Conservation (phyloP, 371 early-diverging fungal species). For the Batkoa obscura region DNA sequence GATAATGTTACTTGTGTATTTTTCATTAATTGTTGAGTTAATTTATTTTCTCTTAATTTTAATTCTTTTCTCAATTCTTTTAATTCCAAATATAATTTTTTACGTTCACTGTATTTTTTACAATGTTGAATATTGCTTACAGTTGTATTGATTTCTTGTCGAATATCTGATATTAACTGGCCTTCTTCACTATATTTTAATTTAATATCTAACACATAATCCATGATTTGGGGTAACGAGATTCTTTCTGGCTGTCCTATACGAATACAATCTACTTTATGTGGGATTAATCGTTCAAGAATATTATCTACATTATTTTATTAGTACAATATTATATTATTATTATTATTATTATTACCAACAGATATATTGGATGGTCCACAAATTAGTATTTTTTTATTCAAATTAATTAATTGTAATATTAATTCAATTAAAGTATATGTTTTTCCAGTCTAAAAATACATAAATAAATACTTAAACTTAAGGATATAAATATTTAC, state of each 20-base stretch:
- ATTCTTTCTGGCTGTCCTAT: conserved; percentile 77
- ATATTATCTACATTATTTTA: conserved; percentile 38
- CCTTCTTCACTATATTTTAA: conserved; percentile 56
- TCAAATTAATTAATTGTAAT: conserved; percentile 43
- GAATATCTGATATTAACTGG: conserved; percentile 50
- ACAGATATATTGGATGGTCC: conserved; percentile 90
- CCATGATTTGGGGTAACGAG: conserved; percentile 36
- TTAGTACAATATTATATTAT: background rate
- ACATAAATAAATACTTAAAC: conserved; percentile 3
- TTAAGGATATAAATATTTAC: background rate
- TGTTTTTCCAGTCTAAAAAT: conserved; percentile 92
- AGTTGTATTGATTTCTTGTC: conserved; percentile 54
- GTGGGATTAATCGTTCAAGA: conserved; percentile 48
- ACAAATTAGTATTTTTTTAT: conserved; percentile 67
- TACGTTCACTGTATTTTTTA: conserved; percentile 41
- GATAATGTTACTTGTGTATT: conserved; percentile 39
- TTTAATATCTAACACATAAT: conserved; percentile 47
- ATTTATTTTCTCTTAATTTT: conserved; percentile 43
- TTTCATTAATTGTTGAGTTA: conserved; percentile 34
- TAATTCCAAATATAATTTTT: conserved; percentile 40
- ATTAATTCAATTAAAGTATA: conserved; percentile 77
- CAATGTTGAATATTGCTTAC: conserved; percentile 35
- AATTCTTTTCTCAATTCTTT: conserved; percentile 55
- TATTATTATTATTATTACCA: conserved; percentile 21
- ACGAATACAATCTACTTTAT: conserved; percentile 46